Conservation (phyloP, 2,329 filamentous ascomycete genomes). For the Madurella mycetomatis region DNA sequence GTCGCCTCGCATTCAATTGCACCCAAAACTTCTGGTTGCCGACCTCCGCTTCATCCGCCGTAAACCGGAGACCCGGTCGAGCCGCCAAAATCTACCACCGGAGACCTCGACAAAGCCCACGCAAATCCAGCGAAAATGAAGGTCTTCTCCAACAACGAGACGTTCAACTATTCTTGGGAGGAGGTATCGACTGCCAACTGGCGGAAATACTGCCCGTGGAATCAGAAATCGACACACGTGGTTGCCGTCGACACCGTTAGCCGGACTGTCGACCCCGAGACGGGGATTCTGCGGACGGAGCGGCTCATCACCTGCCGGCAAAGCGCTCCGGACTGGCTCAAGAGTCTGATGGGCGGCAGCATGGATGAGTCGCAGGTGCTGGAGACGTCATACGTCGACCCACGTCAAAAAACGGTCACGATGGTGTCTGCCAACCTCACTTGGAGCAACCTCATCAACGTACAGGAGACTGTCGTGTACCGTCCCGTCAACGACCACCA, state of each 20-base stretch:
- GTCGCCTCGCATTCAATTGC: not conserved
- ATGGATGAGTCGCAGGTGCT: constrained; percentile 83
- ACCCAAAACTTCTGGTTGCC: not conserved
- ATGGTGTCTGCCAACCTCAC: constrained; percentile 97
- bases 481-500: constrained; percentile 54
- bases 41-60: constrained; percentile 2
- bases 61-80: constrained; percentile 15
- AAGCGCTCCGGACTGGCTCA: constrained; percentile 72
- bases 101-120: not conserved
- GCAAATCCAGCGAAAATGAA: constrained; percentile 60
- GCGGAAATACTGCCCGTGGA: constrained; percentile 98
- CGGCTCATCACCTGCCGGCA: constrained; percentile 60
- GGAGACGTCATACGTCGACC: constrained; percentile 94
- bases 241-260: constrained; percentile 90
- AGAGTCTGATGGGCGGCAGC: constrained; percentile 67
- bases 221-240: constrained; percentile 96
- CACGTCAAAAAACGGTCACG: constrained; percentile 75
- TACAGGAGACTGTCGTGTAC: constrained; percentile 91
- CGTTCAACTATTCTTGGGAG: constrained; percentile 97
- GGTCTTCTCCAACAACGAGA: constrained; percentile 85
- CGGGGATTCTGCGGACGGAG: constrained; percentile 58
- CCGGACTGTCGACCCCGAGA: constrained; percentile 54
- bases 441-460: constrained; percentile 81
- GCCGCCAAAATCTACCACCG: not conserved
- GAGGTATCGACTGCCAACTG: constrained; percentile 97